Evolutionary conservation across 768 basidiomycete species (phyloP).

Genomic region (Royoungia palumana): DNA sequence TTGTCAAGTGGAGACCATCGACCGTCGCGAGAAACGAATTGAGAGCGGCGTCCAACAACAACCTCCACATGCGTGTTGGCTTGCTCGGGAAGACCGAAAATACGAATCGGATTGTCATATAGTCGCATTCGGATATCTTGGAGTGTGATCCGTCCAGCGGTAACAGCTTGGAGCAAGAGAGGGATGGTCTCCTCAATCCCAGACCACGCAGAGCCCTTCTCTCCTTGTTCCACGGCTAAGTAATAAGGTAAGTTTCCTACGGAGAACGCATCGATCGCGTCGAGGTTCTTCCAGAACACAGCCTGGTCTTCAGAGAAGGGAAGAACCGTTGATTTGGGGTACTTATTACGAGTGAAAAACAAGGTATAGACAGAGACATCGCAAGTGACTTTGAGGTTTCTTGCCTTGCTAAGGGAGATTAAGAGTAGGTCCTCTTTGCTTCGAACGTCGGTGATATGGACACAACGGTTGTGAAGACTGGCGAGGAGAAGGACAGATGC

Average conservation of each 20-base stretch:
- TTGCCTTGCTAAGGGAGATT: constrained; percentile 92
- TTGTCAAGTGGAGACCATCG: constrained; percentile 85
- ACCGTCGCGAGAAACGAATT: constrained; percentile 46
- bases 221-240: constrained; percentile 59
- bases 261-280: constrained; percentile 86
- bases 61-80: constrained; percentile 88
- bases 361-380: constrained; percentile 91
- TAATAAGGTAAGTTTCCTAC: constrained; percentile 82
- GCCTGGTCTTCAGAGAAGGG: constrained; percentile 76
- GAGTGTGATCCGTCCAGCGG: constrained; percentile 72
- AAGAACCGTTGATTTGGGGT: constrained; percentile 58
- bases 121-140: constrained; percentile 79
- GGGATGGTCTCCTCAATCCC: constrained; percentile 88
- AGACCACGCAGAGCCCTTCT: constrained; percentile 62
- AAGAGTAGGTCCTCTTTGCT: constrained; percentile 83
- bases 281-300: constrained; percentile 81
- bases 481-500: constrained; percentile 92
- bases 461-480: constrained; percentile 83
- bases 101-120: constrained; percentile 88
- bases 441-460: constrained; percentile 90
- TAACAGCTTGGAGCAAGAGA: constrained; percentile 82
- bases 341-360: constrained; percentile 81
- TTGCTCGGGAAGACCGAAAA: constrained; percentile 89
- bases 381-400: constrained; percentile 91
- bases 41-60: constrained; percentile 71